Evolutionary conservation across 108 stramenopile species (phyloP), one percentile per base, ranked within the genome.

Genomic region (Nitzschia palea): DNA sequence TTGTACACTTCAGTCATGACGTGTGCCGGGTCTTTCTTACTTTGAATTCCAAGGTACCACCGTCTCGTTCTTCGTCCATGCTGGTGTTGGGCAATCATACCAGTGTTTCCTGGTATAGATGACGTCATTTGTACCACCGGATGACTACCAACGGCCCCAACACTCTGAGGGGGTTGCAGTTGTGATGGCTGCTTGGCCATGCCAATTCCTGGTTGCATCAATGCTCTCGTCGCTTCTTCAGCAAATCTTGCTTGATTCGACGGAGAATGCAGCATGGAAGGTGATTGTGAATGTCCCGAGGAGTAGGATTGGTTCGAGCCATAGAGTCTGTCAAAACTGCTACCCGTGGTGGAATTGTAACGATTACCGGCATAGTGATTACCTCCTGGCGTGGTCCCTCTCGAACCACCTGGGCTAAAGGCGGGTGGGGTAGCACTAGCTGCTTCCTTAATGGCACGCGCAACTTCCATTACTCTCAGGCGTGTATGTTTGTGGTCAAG

Each of bases 1-100:
- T 97, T 96, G 81, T 97, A 98, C 20, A 99, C 99, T 79, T 99
- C 99, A 4, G 88, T 97, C 99, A 99, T 99, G 48, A 99, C 99
- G 67, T 96, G 97, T 17, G 94, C 97, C n/a, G 99, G 99, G 53
- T 99, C 97, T 68, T 98, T 98, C 68, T 98, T 98, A 74, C 91
- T 93, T 81, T 99, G 98, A 66, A 98, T 98, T 31, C 98, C 98
- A 40, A 99, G 80, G 68, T 98, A 99, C 98, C 98, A 99, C 42
- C 96, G 64, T 44, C 98, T 78, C 57, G 91, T 95, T 75, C 93
- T 75, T 60, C 87, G 58, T 29, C 89, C 94, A 45, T 95, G 94
- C 48, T 90, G 89, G 73, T 92, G 89, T 62, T 95, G 94, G 42
- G 94, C 88, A 69, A 95, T 89, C 89, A 95, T 95, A 28, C 90